Conservation (phyloP, 805 yeast genomes). For the Candida xyloterini region DNA sequence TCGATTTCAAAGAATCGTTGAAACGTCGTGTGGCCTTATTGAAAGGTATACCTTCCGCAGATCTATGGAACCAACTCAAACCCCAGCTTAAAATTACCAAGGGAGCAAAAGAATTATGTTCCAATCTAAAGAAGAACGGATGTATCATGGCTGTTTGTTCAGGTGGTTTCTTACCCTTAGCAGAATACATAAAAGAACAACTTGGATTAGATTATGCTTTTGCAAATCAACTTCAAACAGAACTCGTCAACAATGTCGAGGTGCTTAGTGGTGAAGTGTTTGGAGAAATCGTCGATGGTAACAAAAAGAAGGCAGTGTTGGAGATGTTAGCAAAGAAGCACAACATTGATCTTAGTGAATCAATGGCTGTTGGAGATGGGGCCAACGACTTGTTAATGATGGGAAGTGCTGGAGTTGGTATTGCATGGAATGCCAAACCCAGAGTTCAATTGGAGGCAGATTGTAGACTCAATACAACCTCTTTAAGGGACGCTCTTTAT, state of each 20-base stretch:
- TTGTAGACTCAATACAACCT: conserved; percentile 68
- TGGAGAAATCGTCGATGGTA: conserved; percentile 86
- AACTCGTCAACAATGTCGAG: conserved; percentile 41
- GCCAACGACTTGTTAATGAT: conserved; percentile 95
- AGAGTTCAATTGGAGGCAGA: conserved; percentile 85
- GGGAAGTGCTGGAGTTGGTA: conserved; percentile 86
- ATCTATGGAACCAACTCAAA: conserved; percentile 78
- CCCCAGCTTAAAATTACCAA: conserved; percentile 69
- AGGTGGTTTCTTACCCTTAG: conserved; percentile 93
- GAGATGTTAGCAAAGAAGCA: conserved; percentile 56
- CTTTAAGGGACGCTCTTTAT: conserved; percentile 73
- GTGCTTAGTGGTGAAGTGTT: conserved; percentile 69
- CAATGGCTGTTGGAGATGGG: conserved; percentile 94
- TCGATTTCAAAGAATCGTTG: conserved; percentile 84
- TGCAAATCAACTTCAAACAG: conserved; percentile 66
- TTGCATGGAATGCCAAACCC: conserved; percentile 98
- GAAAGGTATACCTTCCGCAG: conserved; percentile 71
- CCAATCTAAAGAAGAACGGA: conserved; percentile 57
- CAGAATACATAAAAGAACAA: conserved; percentile 63
- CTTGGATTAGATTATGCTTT: conserved; percentile 81
- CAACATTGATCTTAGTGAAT: conserved; percentile 45
- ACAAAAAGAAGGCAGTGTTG: conserved; percentile 72
- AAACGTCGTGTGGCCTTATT: conserved; percentile 72
- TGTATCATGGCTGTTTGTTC: conserved; percentile 81
- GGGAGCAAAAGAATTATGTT: conserved; percentile 75